Conservation (phyloP, 2,329 filamentous ascomycete genomes). For the Penicillium brevicompactum region DNA sequence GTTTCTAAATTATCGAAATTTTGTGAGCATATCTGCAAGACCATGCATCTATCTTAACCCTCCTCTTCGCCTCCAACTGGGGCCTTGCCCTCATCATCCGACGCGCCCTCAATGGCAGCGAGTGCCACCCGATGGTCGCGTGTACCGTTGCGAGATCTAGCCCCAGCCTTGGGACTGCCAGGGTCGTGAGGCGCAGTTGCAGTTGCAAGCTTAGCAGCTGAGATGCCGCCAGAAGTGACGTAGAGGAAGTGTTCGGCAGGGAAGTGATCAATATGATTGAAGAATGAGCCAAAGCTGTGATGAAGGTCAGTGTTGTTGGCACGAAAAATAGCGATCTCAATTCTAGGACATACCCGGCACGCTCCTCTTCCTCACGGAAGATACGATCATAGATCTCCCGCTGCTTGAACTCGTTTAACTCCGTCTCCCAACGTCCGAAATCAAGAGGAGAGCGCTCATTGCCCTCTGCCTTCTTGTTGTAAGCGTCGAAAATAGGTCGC, state of each 20-base stretch:
- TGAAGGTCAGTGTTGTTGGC: conserved; percentile 2
- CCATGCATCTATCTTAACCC: background rate
- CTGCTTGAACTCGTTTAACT: conserved; percentile 88
- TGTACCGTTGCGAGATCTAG: conserved; percentile 21
- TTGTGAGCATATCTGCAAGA: background rate
- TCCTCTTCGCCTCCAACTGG: conserved; percentile 26
- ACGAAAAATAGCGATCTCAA: background rate
- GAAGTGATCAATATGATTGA: conserved; percentile 77
- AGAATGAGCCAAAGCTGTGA: conserved; percentile 72
- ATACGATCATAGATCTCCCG: conserved; percentile 89
- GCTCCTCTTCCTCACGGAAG: conserved; percentile 84
- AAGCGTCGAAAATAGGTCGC: conserved; percentile 84
- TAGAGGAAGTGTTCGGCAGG: conserved; percentile 72
- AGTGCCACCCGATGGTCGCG: conserved; percentile 30
- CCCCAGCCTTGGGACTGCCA: conserved; percentile 5
- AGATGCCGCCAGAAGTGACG: conserved; percentile 69
- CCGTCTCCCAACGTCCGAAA: conserved; percentile 74
- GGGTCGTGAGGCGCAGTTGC: conserved; percentile 10
- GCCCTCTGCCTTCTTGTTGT: conserved; percentile 73
- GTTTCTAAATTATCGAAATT: no score
- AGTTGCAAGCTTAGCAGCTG: conserved; percentile 54
- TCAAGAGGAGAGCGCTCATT: conserved; percentile 70
- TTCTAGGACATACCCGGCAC: conserved; percentile 71
- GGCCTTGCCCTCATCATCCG: conserved; percentile 30
- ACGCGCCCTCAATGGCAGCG: conserved; percentile 35